Percentiles rank a stretch among this genome's conserved stretches.
These are phyloP conservation scores for Pterocarpus macrocarpus DNA, from an alignment of 306 rosid genomes.

Conservation along the genomic window DNA sequence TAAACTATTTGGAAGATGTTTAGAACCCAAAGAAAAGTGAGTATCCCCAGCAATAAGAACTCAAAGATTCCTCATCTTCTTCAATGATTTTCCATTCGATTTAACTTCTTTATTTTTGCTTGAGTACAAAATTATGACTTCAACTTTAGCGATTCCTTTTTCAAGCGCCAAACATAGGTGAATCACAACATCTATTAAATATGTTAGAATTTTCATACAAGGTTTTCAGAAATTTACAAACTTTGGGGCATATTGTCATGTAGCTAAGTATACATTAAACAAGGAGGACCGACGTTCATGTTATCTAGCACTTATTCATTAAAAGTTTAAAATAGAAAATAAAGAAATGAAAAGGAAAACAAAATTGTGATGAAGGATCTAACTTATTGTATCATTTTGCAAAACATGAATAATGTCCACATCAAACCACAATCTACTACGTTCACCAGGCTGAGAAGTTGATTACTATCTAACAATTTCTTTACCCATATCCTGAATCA, in stretches of 20 bases:
- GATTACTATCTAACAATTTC: constrained; percentile 21
- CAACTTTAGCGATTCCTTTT: constrained; percentile 21
- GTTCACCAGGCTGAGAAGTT: not conserved
- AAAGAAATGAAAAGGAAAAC: not conserved
- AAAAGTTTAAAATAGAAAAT: not conserved
- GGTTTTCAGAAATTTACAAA: not conserved
- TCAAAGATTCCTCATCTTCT: constrained; percentile 28
- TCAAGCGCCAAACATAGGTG: not conserved
- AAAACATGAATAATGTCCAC: constrained; percentile 14
- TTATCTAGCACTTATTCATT: too few relatives aligned
- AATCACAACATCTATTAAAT: not conserved
- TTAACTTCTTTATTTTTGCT: not conserved
- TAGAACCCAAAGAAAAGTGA: not conserved
- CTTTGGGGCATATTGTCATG: too few relatives aligned
- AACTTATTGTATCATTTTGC: not conserved
- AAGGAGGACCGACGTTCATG: too few relatives aligned
- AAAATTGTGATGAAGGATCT: not conserved
- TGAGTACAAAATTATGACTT: not conserved
- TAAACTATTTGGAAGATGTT: constrained; percentile 36
- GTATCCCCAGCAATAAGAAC: constrained; percentile 16
- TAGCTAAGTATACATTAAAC: too few relatives aligned
- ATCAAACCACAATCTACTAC: constrained; percentile 27
- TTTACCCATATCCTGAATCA: constrained; percentile 36
- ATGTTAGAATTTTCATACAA: too few relatives aligned
- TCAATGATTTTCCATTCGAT: constrained; percentile 32